A percentile compares a stretch with the other conserved stretches of the same genome.
Conservation (phyloP, 352 stramenopile genomes). For the Chrysophaeum taylorii region DNA sequence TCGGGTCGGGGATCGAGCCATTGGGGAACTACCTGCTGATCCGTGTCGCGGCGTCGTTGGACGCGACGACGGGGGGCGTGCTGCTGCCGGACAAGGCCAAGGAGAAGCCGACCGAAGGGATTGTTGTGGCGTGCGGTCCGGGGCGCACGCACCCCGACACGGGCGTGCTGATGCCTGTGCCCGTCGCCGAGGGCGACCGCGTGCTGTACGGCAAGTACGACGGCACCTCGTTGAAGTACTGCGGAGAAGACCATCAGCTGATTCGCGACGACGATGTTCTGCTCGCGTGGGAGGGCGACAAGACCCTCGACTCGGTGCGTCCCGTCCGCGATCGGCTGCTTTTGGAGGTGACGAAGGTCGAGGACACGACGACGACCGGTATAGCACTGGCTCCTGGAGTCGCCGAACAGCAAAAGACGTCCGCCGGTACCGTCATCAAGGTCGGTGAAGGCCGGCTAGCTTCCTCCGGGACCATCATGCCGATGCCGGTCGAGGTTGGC, state of each 20-base stretch:
- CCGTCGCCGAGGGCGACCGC: slow-evolving; percentile 41
- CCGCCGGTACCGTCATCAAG: slow-evolving; percentile 48
- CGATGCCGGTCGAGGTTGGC: slow-evolving; percentile 37
- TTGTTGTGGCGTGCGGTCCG: slow-evolving; percentile 43
- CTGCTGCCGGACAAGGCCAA: slow-evolving; percentile 53
- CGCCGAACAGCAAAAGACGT: slow-evolving; percentile 40
- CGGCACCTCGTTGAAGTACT: slow-evolving; percentile 45
- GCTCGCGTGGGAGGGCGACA: slow-evolving; percentile 44
- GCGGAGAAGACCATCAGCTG: slow-evolving; percentile 50
- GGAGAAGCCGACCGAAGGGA: slow-evolving; percentile 46
- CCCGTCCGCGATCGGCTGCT: slow-evolving; percentile 50
- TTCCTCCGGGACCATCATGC: slow-evolving; percentile 39
- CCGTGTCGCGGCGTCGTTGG: too few relatives aligned
- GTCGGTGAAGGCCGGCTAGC: slow-evolving; percentile 46
- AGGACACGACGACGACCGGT: slow-evolving; percentile 39
- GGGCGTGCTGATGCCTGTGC: slow-evolving; percentile 42
- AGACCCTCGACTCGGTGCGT: slow-evolving; percentile 40
- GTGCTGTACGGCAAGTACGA: slow-evolving; percentile 57
- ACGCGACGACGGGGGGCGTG: slow-evolving; percentile 46
- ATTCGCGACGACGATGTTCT: slow-evolving; percentile 56
- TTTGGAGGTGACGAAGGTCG: slow-evolving; percentile 40
- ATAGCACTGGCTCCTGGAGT: slow-evolving; percentile 49
- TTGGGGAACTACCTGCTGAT: too few relatives aligned
- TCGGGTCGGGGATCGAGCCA: too few relatives aligned
- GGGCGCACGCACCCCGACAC: neutral